Percentiles rank a stretch among this genome's conserved stretches.
Evolutionary conservation across 2,329 filamentous ascomycete species (phyloP).

Genomic region (Thelonectria discophora): DNA sequence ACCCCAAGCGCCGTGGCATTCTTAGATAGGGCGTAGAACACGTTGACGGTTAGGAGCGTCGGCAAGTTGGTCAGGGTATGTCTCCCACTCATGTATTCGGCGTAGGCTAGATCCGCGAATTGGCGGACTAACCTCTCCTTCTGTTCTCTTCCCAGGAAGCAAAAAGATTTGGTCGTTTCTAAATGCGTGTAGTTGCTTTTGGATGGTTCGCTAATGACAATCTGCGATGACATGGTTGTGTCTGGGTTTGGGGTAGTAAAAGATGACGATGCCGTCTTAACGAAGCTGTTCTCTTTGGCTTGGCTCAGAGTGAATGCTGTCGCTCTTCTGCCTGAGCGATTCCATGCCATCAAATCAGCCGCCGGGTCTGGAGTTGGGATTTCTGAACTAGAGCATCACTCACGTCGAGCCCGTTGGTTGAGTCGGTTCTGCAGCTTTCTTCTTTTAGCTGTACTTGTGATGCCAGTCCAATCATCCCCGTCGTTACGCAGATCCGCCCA

Average conservation of each 20-base stretch:
- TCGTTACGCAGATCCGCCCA: not conserved
- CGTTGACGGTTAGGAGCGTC: constrained; percentile 16
- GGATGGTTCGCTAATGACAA: too few relatives aligned
- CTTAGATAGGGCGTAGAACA: constrained; percentile 3
- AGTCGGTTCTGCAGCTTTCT: constrained; percentile 39
- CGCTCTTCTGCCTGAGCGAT: constrained; percentile 3
- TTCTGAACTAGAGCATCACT: not conserved
- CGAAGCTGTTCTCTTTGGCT: not conserved
- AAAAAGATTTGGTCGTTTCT: not conserved
- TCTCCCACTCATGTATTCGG: constrained; percentile 9
- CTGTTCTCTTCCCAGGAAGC: not conserved
- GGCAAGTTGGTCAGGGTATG: constrained; percentile 5
- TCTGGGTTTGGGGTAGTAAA: too few relatives aligned
- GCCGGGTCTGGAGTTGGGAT: too few relatives aligned
- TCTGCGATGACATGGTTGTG: too few relatives aligned
- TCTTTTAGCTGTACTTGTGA: constrained; percentile 39
- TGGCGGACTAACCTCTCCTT: not conserved
- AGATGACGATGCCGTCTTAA: too few relatives aligned
- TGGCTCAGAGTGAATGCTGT: not conserved
- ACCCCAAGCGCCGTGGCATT: constrained; percentile 10
- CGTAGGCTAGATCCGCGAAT: constrained; percentile 18
- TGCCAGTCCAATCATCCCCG: constrained; percentile 47
- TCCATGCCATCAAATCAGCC: not conserved
- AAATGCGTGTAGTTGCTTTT: too few relatives aligned
- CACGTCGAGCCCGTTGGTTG: constrained; percentile 40